A percentile compares a stretch with the other conserved stretches of the same genome.
These are phyloP conservation scores for Aspergillus costaricaensis DNA, from an alignment of 2,329 filamentous ascomycete species.

Conservation along the genomic window DNA sequence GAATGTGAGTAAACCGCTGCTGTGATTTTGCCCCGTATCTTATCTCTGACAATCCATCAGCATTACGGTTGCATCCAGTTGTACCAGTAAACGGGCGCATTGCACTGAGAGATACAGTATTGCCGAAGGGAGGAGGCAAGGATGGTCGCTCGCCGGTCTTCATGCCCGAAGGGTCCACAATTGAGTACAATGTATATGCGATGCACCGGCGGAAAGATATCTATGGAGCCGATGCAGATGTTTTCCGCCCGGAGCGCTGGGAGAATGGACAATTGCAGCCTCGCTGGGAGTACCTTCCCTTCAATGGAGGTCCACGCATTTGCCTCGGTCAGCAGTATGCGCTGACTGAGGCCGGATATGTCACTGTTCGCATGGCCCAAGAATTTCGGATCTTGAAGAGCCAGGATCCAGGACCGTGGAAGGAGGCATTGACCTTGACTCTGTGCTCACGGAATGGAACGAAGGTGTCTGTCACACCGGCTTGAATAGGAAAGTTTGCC, in stretches of 20 bases:
- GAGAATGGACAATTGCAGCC: conserved; percentile 22
- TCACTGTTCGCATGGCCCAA: conserved; percentile 11
- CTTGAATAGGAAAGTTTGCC: background rate
- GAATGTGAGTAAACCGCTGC: conserved; percentile 21
- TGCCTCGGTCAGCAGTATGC: conserved; percentile 27
- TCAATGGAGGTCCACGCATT: conserved; percentile 31
- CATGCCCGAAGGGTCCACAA: background rate
- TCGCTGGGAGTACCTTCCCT: conserved; percentile 41
- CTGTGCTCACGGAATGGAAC: conserved; percentile 2
- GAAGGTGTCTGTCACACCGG: background rate
- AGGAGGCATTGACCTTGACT: conserved; percentile 9
- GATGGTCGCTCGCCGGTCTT: conserved; percentile 5
- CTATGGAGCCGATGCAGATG: conserved; percentile 1
- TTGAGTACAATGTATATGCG: background rate
- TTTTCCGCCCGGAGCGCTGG: conserved; percentile 17
- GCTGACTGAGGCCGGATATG: conserved; percentile 10
- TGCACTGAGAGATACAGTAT: background rate
- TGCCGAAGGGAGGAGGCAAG: conserved; percentile 1
- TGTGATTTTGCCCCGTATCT: background rate
- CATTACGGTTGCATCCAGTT: conserved; percentile 1
- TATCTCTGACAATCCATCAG: background rate
- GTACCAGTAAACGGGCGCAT: conserved; percentile 3
- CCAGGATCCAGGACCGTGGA: conserved; percentile 10
- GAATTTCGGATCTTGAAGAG: conserved; percentile 4
- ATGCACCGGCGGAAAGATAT: conserved; percentile 3